Evolutionary conservation across 2,329 filamentous ascomycete species (phyloP), one percentile per base, ranked within the genome.

Genomic region (Sclerotinia subarctica): DNA sequence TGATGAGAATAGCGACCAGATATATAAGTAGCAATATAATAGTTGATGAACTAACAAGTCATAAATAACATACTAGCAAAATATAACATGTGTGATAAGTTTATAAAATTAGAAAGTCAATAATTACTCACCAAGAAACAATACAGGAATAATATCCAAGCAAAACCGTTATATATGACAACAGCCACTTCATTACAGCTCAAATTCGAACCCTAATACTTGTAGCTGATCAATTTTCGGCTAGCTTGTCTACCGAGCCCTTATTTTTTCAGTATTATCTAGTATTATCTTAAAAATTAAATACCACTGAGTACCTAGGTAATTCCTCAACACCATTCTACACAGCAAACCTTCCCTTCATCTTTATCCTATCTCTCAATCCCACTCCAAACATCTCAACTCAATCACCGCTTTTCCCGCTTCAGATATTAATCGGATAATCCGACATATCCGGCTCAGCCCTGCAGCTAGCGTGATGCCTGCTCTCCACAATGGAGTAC

Each of bases 371-470:
- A 21, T 15, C 13, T 35, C 38, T 42, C 38, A 42, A 42, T 42
- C 21, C 3, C 29, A 21, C 35, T 17, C 26, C 51, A 32, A 19
- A 53, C 3, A n/a, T 51, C n/a, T 21, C 17, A 32, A 21, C n/a
- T 21, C 17, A 32, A 21, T 21, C 52, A 29, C 26, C 58, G 7
- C 46, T 47, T 60, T 60, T n/a, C 44, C 24, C 2, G 21, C 21
- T 47, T 10, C 44, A 21, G 26, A 35, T 32, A 17, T 42, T 17
- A 62, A 21, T 35, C 13, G 8, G 7, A 19, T 10, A 62, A 24
- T 29, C 58, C 58, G 58, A 62, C 26, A 62, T 47, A 51, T 62
- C 58, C 58, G 58, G 24, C 46, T 62, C 58, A 62, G 58, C 44
- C 58, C 46, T 62, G 58, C 13, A 24, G 26, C 44, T 62, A 49